phyloP scores from a whole-genome alignment of 768 basidiomycete genomes.

The Hemileccinum impolitum region DNA sequence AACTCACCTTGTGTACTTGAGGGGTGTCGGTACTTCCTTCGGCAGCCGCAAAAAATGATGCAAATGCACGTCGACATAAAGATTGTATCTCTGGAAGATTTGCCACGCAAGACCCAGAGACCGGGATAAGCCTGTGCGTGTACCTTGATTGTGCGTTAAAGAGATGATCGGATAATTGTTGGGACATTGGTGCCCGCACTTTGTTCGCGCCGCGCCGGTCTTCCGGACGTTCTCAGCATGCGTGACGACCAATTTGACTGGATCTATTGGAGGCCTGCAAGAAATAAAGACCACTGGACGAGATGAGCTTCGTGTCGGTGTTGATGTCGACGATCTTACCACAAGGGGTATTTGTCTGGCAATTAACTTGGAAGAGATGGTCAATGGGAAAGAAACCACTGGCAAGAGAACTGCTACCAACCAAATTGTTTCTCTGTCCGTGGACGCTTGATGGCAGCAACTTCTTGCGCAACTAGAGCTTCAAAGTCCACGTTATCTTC shows the following conservation, averaged over 20 bases:
- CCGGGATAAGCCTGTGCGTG: conserved; percentile 68
- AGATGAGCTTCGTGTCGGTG: neutral
- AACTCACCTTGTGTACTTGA: conserved; percentile 44
- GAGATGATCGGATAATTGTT: neutral
- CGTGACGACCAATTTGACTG: conserved; percentile 62
- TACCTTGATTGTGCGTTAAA: conserved; percentile 42
- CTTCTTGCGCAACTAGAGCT: conserved; percentile 66
- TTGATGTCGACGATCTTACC: conserved; percentile 37
- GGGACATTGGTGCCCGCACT: conserved; percentile 36
- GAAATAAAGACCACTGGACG: conserved; percentile 72
- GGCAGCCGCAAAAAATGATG: conserved; percentile 48
- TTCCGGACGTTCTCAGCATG: conserved; percentile 59
- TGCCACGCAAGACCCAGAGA: conserved; percentile 63
- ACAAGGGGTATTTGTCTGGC: conserved; percentile 76
- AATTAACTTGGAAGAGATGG: conserved; percentile 50
- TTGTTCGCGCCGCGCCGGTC: conserved; percentile 63
- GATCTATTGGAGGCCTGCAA: conserved; percentile 74
- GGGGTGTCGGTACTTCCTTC: conserved; percentile 22
- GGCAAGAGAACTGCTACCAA: conserved; percentile 30
- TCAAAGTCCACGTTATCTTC: conserved; percentile 56
- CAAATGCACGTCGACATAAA: conserved; percentile 54
- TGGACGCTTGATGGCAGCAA: conserved; percentile 67
- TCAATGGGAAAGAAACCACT: neutral
- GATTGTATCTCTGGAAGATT: conserved; percentile 66
- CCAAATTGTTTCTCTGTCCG: conserved; percentile 63